Evolutionary conservation across 768 basidiomycete genomes (phyloP).

Genomic region (Leccinum broughii): DNA sequence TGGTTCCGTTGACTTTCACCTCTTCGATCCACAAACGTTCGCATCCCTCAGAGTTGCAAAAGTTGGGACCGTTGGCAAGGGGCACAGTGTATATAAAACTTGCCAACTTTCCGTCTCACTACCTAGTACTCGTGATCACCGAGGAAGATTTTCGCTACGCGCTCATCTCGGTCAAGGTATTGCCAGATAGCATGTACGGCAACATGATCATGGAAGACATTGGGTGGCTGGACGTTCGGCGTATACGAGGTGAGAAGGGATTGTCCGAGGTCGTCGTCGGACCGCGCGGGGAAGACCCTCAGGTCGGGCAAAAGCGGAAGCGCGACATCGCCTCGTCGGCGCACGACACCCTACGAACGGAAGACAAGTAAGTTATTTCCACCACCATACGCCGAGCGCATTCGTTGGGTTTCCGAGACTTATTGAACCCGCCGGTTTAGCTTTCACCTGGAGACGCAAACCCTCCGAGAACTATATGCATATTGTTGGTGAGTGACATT

Average conservation of each 20-base stretch:
- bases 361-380: slow-evolving; percentile 30
- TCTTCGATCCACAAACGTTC: neutral
- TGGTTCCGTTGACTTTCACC: slow-evolving; percentile 5
- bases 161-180: slow-evolving; percentile 64
- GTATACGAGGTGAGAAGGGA: slow-evolving; percentile 55
- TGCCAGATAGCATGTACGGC: slow-evolving; percentile 54
- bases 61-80: slow-evolving; percentile 65
- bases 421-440: slow-evolving; percentile 13
- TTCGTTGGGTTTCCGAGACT: neutral
- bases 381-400: neutral
- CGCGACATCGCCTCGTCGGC: slow-evolving; percentile 15
- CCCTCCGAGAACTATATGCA: slow-evolving; percentile 75
- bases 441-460: slow-evolving; percentile 72
- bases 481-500: slow-evolving; percentile 76
- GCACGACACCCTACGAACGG: slow-evolving; percentile 16
- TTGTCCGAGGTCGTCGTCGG: slow-evolving; percentile 13
- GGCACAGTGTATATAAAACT: slow-evolving; percentile 76
- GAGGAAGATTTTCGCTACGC: slow-evolving; percentile 81
- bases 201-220: slow-evolving; percentile 75
- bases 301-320: slow-evolving; percentile 33
- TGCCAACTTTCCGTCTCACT: slow-evolving; percentile 73
- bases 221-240: slow-evolving; percentile 71
- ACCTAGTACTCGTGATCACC: slow-evolving; percentile 80
- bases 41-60: slow-evolving; percentile 54
- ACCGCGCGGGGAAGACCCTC: slow-evolving; percentile 19